phyloP scores from a whole-genome alignment of 208 protist genomes.

The Leishmania major region DNA sequence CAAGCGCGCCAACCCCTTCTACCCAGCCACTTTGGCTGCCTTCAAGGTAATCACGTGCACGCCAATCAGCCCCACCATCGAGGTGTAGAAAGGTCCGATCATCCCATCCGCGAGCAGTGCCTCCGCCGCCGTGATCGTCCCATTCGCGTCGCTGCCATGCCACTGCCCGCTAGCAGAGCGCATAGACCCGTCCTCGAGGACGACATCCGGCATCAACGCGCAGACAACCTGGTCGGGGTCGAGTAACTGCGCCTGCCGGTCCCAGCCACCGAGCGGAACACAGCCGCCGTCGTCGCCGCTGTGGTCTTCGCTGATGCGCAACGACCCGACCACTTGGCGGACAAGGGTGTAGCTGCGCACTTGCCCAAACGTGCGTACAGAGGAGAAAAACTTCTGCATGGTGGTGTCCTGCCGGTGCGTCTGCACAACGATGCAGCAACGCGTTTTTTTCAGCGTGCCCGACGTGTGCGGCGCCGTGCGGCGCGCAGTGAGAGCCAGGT shows the following conservation, averaged over 20 bases:
- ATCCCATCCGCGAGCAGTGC: constrained; percentile 51
- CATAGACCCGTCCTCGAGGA: constrained; percentile 50
- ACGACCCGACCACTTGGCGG: constrained; percentile 21
- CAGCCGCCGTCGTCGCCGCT: constrained; percentile 37
- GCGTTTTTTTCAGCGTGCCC: constrained; percentile 10
- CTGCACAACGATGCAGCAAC: constrained; percentile 76
- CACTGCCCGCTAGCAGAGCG: constrained; percentile 1
- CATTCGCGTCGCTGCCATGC: neutral
- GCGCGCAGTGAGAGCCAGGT: constrained; percentile 28
- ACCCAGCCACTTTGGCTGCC: constrained; percentile 7
- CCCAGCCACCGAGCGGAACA: constrained; percentile 36
- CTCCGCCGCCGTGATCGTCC: constrained; percentile 2
- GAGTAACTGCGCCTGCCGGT: constrained; percentile 14
- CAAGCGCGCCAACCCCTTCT: neutral
- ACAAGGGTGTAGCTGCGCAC: constrained; percentile 53
- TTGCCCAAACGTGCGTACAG: constrained; percentile 38
- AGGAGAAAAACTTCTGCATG: constrained; percentile 80
- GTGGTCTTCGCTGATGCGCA: constrained; percentile 33
- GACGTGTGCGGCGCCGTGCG: constrained; percentile 1
- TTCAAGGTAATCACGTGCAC: constrained; percentile 62
- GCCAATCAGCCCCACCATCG: constrained; percentile 69
- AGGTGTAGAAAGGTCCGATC: constrained; percentile 71
- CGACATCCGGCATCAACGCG: constrained; percentile 40
- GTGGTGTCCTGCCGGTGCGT: constrained; percentile 80
- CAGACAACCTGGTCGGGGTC: constrained; percentile 36